These are phyloP conservation scores for Pseudofabraea citricarpa DNA, from an alignment of 2,329 filamentous ascomycete genomes.

Conservation along the genomic window DNA sequence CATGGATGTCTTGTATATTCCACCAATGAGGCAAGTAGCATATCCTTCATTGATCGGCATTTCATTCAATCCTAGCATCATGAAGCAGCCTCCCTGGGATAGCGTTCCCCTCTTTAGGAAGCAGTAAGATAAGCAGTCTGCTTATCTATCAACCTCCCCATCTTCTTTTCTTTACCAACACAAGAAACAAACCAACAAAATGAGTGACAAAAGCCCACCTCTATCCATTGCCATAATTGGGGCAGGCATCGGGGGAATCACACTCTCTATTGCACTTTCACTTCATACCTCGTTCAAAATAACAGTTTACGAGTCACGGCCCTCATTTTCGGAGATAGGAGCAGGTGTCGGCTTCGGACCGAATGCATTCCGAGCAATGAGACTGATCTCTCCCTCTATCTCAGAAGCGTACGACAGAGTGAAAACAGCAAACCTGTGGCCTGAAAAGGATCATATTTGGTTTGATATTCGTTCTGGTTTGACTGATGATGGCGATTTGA, in stretches of 20 bases:
- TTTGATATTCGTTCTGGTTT: constrained; percentile 33
- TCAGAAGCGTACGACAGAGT: constrained; percentile 35
- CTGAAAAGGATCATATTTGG: constrained; percentile 31
- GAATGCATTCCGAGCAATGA: constrained; percentile 50
- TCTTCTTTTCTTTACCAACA: too few species aligned
- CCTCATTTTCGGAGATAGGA: constrained; percentile 51
- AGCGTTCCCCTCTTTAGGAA: too few species aligned
- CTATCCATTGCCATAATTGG: constrained; percentile 49
- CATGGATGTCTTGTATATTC: too few species aligned
- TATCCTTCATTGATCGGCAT: too few species aligned
- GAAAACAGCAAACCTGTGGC: constrained; percentile 19
- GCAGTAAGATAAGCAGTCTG: too few species aligned
- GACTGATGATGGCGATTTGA: constrained; percentile 18
- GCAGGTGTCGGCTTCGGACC: constrained; percentile 52
- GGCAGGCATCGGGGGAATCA: constrained; percentile 53
- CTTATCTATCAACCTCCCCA: too few species aligned
- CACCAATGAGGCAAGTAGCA: too few species aligned
- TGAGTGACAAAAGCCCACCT: too few species aligned
- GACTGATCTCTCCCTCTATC: constrained; percentile 42
- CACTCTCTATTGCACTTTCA: constrained; percentile 47
- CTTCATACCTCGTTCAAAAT: constrained; percentile 34
- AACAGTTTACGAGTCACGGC: constrained; percentile 50
- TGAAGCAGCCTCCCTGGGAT: too few species aligned
- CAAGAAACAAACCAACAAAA: too few species aligned
- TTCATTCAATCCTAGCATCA: too few species aligned